Conservation (phyloP, 2,329 filamentous ascomycete species). For the Ilyonectria robusta region DNA sequence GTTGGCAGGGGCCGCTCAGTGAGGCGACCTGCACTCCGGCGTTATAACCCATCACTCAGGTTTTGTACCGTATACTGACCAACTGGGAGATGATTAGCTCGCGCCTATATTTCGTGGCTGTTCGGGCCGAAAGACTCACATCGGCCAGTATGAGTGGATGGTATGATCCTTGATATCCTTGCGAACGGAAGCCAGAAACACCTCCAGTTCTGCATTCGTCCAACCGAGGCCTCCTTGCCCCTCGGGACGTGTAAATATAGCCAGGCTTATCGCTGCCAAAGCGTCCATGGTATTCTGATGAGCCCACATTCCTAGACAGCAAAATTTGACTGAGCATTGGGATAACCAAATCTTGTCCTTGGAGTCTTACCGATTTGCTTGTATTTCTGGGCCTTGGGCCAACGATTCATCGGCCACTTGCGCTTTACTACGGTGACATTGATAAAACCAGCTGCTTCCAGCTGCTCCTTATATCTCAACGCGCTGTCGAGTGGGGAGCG, state of each 20-base stretch:
- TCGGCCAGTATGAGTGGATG: conserved; percentile 29
- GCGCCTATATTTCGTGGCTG: not conserved
- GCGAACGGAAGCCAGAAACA: conserved; percentile 13
- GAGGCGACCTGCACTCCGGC: no score
- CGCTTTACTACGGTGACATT: conserved; percentile 18
- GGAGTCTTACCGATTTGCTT: conserved; percentile 35
- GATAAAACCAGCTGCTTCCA: conserved; percentile 19
- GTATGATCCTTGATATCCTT: conserved; percentile 16
- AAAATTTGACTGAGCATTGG: not conserved
- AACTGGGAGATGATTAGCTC: conserved; percentile 13
- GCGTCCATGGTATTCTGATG: conserved; percentile 24
- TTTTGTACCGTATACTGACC: conserved; percentile 22
- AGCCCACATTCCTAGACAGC: conserved; percentile 18
- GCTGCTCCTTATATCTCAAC: conserved; percentile 28
- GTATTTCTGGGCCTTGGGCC: conserved; percentile 29
- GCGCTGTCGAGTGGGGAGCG: conserved; percentile 19
- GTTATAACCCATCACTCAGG: conserved; percentile 1
- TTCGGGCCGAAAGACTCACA: conserved; percentile 8
- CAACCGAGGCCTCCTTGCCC: conserved; percentile 21
- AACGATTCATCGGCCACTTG: conserved; percentile 30
- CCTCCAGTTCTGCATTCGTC: conserved; percentile 20
- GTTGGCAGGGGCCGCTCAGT: no score
- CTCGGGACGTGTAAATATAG: conserved; percentile 22
- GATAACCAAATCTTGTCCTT: not conserved
- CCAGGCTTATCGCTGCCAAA: conserved; percentile 18